phyloP scores from a whole-genome alignment of 83 land plant species.

The Picea abies region DNA sequence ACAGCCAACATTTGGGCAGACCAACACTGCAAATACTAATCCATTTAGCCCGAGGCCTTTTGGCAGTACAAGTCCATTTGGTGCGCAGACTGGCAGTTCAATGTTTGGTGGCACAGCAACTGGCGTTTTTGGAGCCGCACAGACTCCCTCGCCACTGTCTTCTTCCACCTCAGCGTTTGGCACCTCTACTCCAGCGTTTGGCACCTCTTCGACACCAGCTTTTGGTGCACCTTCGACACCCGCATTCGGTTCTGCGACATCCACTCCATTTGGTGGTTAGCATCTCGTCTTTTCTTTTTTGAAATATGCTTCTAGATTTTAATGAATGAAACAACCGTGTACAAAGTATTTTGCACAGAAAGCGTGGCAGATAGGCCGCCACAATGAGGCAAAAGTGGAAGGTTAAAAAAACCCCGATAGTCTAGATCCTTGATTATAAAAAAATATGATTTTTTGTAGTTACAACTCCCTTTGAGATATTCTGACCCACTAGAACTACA shows the following conservation, averaged over 20 bases:
- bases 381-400: too few relatives aligned
- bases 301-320: too few relatives aligned
- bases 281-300: slow-evolving; percentile 16
- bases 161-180: slow-evolving; percentile 78
- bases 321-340: too few relatives aligned
- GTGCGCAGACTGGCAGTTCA: slow-evolving; percentile 60
- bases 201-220: slow-evolving; percentile 70
- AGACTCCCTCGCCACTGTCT: slow-evolving; percentile 55
- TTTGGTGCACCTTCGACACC: slow-evolving; percentile 70
- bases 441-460: too few relatives aligned
- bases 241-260: slow-evolving; percentile 51
- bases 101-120: slow-evolving; percentile 83
- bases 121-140: slow-evolving; percentile 77
- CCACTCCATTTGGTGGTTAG: slow-evolving; percentile 24
- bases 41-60: slow-evolving; percentile 78
- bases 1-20: slow-evolving; percentile 60
- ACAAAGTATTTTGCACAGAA: too few relatives aligned
- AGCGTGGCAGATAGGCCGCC: too few relatives aligned
- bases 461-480: too few relatives aligned
- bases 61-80: slow-evolving; percentile 67
- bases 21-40: slow-evolving; percentile 41
- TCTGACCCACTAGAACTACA: too few relatives aligned
- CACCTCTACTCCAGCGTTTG: slow-evolving; percentile 66
- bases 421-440: too few relatives aligned
- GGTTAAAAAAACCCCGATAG: too few relatives aligned